Evolutionary conservation across 148 eudicot genomes (phyloP), one percentile per base, ranked within the genome.

Genomic region (Arctostaphylos glauca): DNA sequence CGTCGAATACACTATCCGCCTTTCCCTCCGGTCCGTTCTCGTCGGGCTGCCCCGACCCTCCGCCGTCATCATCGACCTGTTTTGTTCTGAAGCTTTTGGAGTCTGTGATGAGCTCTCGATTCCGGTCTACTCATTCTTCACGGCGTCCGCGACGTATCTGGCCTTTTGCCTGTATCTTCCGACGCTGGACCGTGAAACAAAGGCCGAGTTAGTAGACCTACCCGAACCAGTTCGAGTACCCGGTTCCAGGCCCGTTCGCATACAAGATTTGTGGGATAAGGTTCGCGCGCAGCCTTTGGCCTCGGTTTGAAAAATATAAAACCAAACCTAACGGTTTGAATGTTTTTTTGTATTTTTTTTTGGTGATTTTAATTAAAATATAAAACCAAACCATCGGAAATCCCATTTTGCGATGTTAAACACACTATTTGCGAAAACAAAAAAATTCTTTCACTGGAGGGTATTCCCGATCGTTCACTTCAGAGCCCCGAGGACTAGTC

Each of bases 31-130:
- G 0, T 78, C 90, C 8, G 13, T 76, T n/a, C 84, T 93, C 46
- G 2, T 47, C 14, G 77, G 31, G 5, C 64, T 89, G 84, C 10
- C 50, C 80, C 85, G 74, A 13, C 92, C 89, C 10, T 66, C 50
- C 15, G 94, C 94, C 41, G 46, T 93, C 15, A 64, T 93, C 5
- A 75, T 89, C 9, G 96, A 93, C 60, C 25, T 84, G 1, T 93
- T 90, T 56, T 55, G 84, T 43, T 86, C 88, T 0, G 85, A 88
- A 44, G 91, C 92, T 2, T 46, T 91, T 44, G 84, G 82, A 0
- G 56, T 87, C 15, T 89, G 86, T 7, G 70, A 77, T 13, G 90
- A 90, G 68, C 80, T 89, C 12, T 78, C 83, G 14, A 86, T 91
- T 81, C 85, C 84, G 15, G 88, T 80, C 44, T 91, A 91, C 52